A percentile compares a stretch with the other conserved stretches of the same genome.
phyloP scores from a whole-genome alignment of 257 asterid genomes.

The Penstemon newberryi region DNA sequence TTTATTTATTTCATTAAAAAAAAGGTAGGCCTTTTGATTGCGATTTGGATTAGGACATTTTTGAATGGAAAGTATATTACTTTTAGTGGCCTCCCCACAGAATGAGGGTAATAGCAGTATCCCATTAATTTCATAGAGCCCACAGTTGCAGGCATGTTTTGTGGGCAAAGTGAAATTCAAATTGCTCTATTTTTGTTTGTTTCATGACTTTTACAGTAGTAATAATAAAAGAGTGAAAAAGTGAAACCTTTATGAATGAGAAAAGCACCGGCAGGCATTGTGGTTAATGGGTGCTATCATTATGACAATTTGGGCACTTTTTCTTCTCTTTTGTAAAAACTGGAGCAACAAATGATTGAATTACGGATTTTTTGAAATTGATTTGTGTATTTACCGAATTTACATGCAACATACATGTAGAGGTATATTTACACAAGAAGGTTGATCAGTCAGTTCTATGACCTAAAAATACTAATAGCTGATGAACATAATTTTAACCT shows the following conservation, averaged over 20 bases:
- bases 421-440: no score
- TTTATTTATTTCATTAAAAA: constrained; percentile 2
- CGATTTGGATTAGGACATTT: not conserved
- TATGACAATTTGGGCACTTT: not conserved
- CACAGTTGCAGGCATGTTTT: constrained; percentile 17
- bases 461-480: no score
- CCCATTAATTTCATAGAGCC: constrained; percentile 28
- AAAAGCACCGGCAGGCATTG: not conserved
- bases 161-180: constrained; percentile 27
- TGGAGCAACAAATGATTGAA: no score
- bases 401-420: no score
- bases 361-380: no score
- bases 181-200: constrained; percentile 8
- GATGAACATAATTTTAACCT: no score
- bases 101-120: constrained; percentile 25
- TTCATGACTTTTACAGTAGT: constrained; percentile 5
- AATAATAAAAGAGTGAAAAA: not conserved
- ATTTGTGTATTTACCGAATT: no score
- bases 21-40: not conserved
- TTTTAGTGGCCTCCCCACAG: not conserved
- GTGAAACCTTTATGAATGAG: constrained; percentile 13
- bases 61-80: not conserved
- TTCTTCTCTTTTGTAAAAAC: no score
- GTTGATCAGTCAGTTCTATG: no score
- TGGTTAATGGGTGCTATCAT: constrained; percentile 20